phyloP scores from a whole-genome alignment of 768 basidiomycete species.

The Hortiboletus campestris region DNA sequence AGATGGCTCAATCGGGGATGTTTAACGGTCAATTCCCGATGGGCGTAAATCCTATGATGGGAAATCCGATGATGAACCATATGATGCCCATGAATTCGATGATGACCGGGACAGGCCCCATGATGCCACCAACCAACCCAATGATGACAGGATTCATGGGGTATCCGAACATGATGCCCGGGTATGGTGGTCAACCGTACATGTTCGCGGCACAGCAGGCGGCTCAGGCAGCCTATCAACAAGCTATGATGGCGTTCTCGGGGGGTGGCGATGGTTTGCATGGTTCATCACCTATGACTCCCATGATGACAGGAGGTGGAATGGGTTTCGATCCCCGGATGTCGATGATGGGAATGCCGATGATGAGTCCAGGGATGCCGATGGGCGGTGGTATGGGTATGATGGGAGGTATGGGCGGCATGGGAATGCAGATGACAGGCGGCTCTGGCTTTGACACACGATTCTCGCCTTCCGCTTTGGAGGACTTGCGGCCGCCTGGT shows the following conservation, averaged over 20 bases:
- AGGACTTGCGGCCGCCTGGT: conserved; percentile 32
- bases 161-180: conserved; percentile 40
- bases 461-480: conserved; percentile 41
- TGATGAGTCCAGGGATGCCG: conserved; percentile 50
- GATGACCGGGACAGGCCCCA: conserved; percentile 53
- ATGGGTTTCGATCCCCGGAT: conserved; percentile 71
- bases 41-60: conserved; percentile 70
- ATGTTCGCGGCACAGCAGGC: conserved; percentile 86
- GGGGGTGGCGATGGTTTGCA: conserved; percentile 60
- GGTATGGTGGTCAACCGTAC: conserved; percentile 63
- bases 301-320: conserved; percentile 56
- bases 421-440: conserved; percentile 61
- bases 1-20: conserved; percentile 85
- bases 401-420: conserved; percentile 42
- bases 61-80: conserved; percentile 53
- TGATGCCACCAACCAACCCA: conserved; percentile 49
- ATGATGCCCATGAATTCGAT: conserved; percentile 55
- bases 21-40: conserved; percentile 49
- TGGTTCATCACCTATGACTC: conserved; percentile 41
- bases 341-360: conserved; percentile 79
- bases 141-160: conserved; percentile 54
- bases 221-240: conserved; percentile 80
- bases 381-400: conserved; percentile 37
- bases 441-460: conserved; percentile 59
- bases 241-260: conserved; percentile 83